Evolutionary conservation across 768 basidiomycete genomes (phyloP).

Genomic region (Phaeotremella fagi): DNA sequence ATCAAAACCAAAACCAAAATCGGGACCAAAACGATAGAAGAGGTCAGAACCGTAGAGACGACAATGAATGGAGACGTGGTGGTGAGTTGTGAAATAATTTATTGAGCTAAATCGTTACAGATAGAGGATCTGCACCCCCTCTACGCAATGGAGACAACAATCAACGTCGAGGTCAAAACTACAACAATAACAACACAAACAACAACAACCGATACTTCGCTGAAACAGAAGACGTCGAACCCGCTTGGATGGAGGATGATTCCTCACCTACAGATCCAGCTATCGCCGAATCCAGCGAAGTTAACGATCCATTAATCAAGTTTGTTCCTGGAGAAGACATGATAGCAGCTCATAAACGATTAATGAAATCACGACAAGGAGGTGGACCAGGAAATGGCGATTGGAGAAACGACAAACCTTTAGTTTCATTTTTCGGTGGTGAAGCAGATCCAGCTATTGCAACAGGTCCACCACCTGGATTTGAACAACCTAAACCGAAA

Average conservation of each 20-base stretch:
- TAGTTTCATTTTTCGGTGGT: constrained; percentile 10
- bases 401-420: constrained; percentile 9
- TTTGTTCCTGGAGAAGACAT: constrained; percentile 41
- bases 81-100: background rate
- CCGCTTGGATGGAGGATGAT: constrained; percentile 40
- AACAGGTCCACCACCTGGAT: constrained; percentile 4
- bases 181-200: background rate
- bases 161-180: background rate
- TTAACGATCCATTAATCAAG: constrained; percentile 21
- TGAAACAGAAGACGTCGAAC: constrained; percentile 17
- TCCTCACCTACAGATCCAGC: constrained; percentile 13
- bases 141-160: background rate
- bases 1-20: constrained; percentile 2
- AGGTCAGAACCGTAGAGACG: background rate
- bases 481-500: constrained; percentile 16
- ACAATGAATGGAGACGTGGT: constrained; percentile 1
- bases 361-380: constrained; percentile 21
- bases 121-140: background rate
- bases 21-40: constrained; percentile 3
- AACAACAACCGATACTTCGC: background rate
- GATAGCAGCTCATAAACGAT: constrained; percentile 37
- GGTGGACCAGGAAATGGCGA: constrained; percentile 6
- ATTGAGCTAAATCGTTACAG: background rate
- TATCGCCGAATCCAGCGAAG: constrained; percentile 1
- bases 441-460: constrained; percentile 8